Base-by-base conservation (phyloP, 441 rosid genomes). In the Viola pubescens region DNA sequence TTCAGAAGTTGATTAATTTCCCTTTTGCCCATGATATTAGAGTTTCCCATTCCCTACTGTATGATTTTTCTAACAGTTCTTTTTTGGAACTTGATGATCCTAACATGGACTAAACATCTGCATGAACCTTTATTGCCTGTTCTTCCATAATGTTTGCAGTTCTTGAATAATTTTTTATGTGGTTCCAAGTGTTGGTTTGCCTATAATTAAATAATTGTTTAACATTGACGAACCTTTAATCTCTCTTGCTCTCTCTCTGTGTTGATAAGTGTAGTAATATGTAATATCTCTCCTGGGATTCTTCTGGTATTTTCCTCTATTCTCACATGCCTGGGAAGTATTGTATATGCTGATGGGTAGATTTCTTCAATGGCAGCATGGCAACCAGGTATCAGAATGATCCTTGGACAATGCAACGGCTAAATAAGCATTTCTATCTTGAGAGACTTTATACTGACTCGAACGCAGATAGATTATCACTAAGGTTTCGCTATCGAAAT, bases 361-460 rank as follows among this genome's bases (percentile, higher is more conserved):
- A 59, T 56, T 57, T 55, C 45, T 41, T 26, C 3, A 60, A 62
- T 61, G 66, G 50, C 84, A 92, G 97, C 47, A 73, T 87, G 19
- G 69, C 77, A 62, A 78, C 58, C 62, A 79, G 75, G 38, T 69
- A 84, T 66, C 72, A 19, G 53, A 62, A 82, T 43, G 79, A 85
- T 71, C 74, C 81, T 62, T 67, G 70, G 75, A 73, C 62, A 60
- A 82, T 81, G 86, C 65, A 61, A 54, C 79, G 68, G 54, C 60
- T 89, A 70, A 61, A 78, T 4, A 87, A 78, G 70, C 77, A 80
- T 73, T 87, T 92, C 79, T 89, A 84, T 61, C 69, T 80, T 0
- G 94, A 92, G 87, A 71, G 74, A 65, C 86, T 92, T 65, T 89
- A 78, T 73, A 79, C 78, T 60, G 98, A 86, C 73, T 68, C 90